A percentile compares a stretch with the other conserved stretches of the same genome.
These are phyloP conservation scores for Penicillium psychrosexuale DNA, from an alignment of 2,329 filamentous ascomycete species.

Conservation along the genomic window DNA sequence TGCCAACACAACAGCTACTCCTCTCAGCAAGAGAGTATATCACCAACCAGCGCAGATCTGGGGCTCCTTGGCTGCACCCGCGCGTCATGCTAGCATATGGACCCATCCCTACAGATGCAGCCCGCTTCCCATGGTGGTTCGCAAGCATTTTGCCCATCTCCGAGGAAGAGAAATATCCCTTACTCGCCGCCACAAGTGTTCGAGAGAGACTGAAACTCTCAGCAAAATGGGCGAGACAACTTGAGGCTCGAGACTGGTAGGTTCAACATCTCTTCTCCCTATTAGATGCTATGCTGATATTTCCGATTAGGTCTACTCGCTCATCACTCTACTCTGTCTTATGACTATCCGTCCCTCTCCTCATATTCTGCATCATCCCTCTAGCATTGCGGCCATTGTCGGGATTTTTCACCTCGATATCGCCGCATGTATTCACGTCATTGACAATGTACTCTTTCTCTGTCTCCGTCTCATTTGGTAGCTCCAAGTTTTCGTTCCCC, in stretches of 20 bases:
- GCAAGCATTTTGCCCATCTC: slow-evolving; percentile 74
- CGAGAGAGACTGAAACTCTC: slow-evolving; percentile 79
- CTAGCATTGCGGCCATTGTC: slow-evolving; percentile 26
- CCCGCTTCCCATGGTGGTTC: slow-evolving; percentile 85
- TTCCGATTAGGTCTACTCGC: slow-evolving; percentile 27
- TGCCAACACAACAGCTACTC: slow-evolving; percentile 71
- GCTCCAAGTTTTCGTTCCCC: slow-evolving; percentile 10
- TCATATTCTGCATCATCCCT: slow-evolving; percentile 33
- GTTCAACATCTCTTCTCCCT: slow-evolving; percentile 29
- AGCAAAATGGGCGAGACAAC: slow-evolving; percentile 70
- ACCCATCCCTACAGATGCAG: slow-evolving; percentile 70
- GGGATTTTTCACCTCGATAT: slow-evolving; percentile 20
- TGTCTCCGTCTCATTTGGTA: slow-evolving; percentile 34
- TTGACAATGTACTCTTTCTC: slow-evolving; percentile 38
- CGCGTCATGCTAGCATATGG: slow-evolving; percentile 73
- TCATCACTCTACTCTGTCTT: slow-evolving; percentile 39
- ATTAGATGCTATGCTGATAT: slow-evolving; percentile 11
- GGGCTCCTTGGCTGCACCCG: slow-evolving; percentile 71
- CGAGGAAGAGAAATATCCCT: slow-evolving; percentile 73
- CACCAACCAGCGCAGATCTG: slow-evolving; percentile 62
- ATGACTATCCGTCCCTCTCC: slow-evolving; percentile 44
- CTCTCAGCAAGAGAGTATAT: slow-evolving; percentile 66
- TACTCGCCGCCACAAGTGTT: slow-evolving; percentile 72
- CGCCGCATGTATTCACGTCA: slow-evolving; percentile 30
- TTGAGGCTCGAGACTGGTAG: slow-evolving; percentile 70